A percentile compares a stretch with the other conserved stretches of the same genome.
phyloP scores from a whole-genome alignment of 73 alveolate species.

The Stentor roeselii region DNA sequence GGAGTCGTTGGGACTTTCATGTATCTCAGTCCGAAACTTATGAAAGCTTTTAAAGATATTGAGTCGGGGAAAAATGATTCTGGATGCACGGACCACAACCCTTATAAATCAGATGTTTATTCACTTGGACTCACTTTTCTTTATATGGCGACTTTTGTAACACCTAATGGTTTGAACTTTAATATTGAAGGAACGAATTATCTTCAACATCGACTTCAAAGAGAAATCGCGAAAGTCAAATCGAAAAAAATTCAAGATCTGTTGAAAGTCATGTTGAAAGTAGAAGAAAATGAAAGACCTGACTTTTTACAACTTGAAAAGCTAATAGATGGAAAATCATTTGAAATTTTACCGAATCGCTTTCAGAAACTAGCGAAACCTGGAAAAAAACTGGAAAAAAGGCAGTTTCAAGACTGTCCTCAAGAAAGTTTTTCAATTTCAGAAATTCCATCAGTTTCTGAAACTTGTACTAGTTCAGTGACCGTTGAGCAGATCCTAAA shows the following conservation, averaged over 20 bases:
- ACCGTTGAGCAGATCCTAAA: background rate
- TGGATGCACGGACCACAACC: background rate
- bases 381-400: background rate
- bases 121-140: slow-evolving; percentile 19
- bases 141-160: slow-evolving; percentile 3
- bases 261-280: slow-evolving; percentile 3
- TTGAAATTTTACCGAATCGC: background rate
- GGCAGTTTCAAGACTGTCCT: background rate
- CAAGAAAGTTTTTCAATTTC: background rate
- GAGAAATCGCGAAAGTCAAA: background rate
- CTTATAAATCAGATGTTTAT: slow-evolving; percentile 21
- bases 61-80: background rate
- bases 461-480: background rate
- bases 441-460: background rate
- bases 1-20: slow-evolving; percentile 11
- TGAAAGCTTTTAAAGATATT: slow-evolving; percentile 1
- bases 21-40: slow-evolving; percentile 6
- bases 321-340: background rate
- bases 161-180: background rate
- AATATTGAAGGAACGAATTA: slow-evolving; percentile 12
- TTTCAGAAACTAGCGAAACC: background rate
- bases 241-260: background rate
- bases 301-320: background rate
- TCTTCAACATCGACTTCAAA: background rate
- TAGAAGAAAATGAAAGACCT: slow-evolving; percentile 5